phyloP scores from a whole-genome alignment of 352 stramenopile genomes.

The Globisporangium radiosum region DNA sequence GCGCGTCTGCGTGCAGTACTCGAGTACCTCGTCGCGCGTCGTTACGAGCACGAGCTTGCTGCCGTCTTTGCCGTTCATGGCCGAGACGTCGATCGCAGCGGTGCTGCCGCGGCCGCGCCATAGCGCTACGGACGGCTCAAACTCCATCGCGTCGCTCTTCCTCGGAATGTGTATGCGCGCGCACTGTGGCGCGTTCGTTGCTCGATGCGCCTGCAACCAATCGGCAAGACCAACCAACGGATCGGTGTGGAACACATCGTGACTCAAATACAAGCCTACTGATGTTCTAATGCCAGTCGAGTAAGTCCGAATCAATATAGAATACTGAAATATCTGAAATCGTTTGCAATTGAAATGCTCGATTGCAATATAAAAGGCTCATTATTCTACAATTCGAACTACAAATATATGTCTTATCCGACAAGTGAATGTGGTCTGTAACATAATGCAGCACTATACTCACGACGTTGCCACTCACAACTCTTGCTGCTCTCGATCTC shows the following conservation, averaged over 20 bases:
- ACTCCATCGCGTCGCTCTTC: conserved; percentile 38
- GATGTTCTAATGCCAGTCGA: neutral
- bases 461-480: neutral
- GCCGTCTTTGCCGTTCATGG: conserved; percentile 34
- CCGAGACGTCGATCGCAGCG: conserved; percentile 33
- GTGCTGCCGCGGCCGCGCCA: conserved; percentile 56
- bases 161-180: neutral
- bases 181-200: neutral
- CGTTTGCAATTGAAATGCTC: no score
- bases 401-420: no score
- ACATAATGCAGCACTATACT: neutral
- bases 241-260: neutral
- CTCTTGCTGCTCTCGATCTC: neutral
- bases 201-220: conserved; percentile 2
- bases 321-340: no score
- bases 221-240: conserved; percentile 23
- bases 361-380: no score
- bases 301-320: neutral
- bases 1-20: conserved; percentile 51
- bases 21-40: conserved; percentile 55
- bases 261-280: neutral
- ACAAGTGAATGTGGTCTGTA: no score
- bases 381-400: no score
- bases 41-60: conserved; percentile 60
- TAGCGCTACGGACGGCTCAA: conserved; percentile 54